Evolutionary conservation across 1,284 basidiomycete species (phyloP).

Genomic region (Ustilago xerochloae): DNA sequence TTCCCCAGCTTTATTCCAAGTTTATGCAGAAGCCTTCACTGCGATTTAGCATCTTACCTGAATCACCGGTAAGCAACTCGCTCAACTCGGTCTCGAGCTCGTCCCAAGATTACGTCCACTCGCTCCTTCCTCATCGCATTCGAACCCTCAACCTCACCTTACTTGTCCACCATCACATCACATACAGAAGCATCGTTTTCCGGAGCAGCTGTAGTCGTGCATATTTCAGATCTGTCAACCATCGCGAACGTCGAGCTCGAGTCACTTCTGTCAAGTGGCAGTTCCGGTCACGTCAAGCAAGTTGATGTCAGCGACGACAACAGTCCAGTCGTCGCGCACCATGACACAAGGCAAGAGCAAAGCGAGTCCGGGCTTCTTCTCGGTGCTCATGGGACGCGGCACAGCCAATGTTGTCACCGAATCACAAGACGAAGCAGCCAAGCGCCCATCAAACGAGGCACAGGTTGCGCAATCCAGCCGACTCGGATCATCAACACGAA

Average conservation of each 20-base stretch:
- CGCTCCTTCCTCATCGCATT: too few relatives aligned
- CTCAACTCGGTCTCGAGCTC: too few relatives aligned
- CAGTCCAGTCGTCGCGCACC: not conserved
- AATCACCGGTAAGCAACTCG: too few relatives aligned
- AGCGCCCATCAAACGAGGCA: constrained; percentile 1
- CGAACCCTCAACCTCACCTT: too few relatives aligned
- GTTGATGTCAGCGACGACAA: constrained; percentile 9
- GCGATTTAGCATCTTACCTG: too few relatives aligned
- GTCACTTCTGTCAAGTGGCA: too few relatives aligned
- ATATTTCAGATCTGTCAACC: not conserved
- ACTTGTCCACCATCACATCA: too few relatives aligned
- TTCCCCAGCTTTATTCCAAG: not conserved
- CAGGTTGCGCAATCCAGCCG: not conserved
- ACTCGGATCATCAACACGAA: not conserved
- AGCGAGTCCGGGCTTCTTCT: constrained; percentile 30
- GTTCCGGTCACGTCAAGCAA: too few relatives aligned
- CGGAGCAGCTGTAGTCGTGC: too few relatives aligned
- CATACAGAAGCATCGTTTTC: too few relatives aligned
- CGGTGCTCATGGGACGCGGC: constrained; percentile 34
- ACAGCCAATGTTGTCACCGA: constrained; percentile 1
- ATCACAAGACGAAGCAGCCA: constrained; percentile 2
- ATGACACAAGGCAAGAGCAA: constrained; percentile 19
- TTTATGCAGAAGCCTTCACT: constrained; percentile 4
- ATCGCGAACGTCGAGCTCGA: too few relatives aligned
- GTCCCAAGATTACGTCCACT: too few relatives aligned